Evolutionary conservation across 2,329 filamentous ascomycete species (phyloP).

Genomic region (Gliomastix tumulicola): DNA sequence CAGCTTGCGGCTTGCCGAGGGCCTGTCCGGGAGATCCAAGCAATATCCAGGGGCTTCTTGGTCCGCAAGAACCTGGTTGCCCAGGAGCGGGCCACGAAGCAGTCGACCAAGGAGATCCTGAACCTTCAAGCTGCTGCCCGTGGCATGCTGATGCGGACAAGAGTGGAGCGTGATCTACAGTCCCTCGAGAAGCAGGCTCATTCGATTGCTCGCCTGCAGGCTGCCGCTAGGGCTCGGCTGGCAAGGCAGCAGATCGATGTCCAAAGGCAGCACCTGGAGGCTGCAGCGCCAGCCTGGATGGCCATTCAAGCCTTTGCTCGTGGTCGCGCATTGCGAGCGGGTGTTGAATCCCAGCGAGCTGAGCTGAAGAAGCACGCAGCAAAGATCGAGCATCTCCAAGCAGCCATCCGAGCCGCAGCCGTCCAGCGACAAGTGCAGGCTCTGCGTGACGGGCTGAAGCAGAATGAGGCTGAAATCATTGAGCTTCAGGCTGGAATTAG

Average conservation of each 20-base stretch:
- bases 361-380: slow-evolving; percentile 38
- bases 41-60: slow-evolving; percentile 60
- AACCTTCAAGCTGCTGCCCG: slow-evolving; percentile 61
- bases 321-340: slow-evolving; percentile 39
- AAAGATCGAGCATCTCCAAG: slow-evolving; percentile 40
- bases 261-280: slow-evolving; percentile 43
- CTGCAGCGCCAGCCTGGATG: slow-evolving; percentile 41
- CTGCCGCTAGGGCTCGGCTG: slow-evolving; percentile 56
- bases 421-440: slow-evolving; percentile 42
- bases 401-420: slow-evolving; percentile 45
- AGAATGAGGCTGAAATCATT: slow-evolving; percentile 36
- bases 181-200: slow-evolving; percentile 42
- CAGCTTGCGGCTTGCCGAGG: slow-evolving; percentile 56
- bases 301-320: slow-evolving; percentile 32
- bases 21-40: slow-evolving; percentile 59
- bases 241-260: slow-evolving; percentile 45
- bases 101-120: slow-evolving; percentile 43
- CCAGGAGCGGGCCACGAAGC: slow-evolving; percentile 48
- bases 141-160: slow-evolving; percentile 56
- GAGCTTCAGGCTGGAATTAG: slow-evolving; percentile 53
- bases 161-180: slow-evolving; percentile 44
- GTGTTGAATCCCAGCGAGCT: slow-evolving; percentile 33
- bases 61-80: slow-evolving; percentile 48
- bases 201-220: slow-evolving; percentile 53
- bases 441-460: slow-evolving; percentile 38